Base-by-base conservation (phyloP, 2,329 filamentous ascomycete species). In the Exserohilum rostratum region DNA sequence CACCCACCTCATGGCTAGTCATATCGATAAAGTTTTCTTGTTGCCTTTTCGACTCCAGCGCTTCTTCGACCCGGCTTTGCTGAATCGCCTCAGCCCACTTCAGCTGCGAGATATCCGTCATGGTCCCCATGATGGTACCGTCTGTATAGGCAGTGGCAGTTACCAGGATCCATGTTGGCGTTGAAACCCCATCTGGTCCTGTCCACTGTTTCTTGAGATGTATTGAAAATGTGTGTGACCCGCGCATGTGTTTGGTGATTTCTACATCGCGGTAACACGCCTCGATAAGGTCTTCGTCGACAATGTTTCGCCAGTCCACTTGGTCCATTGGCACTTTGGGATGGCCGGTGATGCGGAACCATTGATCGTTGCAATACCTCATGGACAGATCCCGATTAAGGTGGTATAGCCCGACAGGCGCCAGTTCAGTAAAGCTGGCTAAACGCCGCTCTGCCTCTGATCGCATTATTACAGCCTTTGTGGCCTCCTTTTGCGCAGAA, bases 91-190 rank as follows among this genome's bases (percentile, higher is more conserved):
- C 59, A 3, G 67, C 66, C 66, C 71, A 72, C 49, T 73, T 74
- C 20, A 73, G 64, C 5, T 69, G 64, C 31, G 68, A 71, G 17
- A 74, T 72, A 34, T 74, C 69, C 2, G 68, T 66, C 15, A 74
- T 57, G 4, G 66, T 68, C 7, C 73, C 73, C 42, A 69, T 68
- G 15, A 59, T 52, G 13, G 53, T 50, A 13, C 40, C 58, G 17
- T 65, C 60, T 17, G 55, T 17, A 33, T 66, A 57, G 1, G 58
- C 49, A 30, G 45, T 58, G 35, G 50, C 57, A 3, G 58, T 58
- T 10, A 48, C 55, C 12, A 62, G 30, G 15, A 65, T 51, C 56
- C 58, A 66, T 6, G 55, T 58, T 7, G 57, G 40, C 33, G 55
- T 59, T 0, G 29, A 22, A 17, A 64, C 44, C 11, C 49, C 57